These are phyloP conservation scores for Fagus sylvatica DNA, from an alignment of 306 rosid species.

Conservation along the genomic window DNA sequence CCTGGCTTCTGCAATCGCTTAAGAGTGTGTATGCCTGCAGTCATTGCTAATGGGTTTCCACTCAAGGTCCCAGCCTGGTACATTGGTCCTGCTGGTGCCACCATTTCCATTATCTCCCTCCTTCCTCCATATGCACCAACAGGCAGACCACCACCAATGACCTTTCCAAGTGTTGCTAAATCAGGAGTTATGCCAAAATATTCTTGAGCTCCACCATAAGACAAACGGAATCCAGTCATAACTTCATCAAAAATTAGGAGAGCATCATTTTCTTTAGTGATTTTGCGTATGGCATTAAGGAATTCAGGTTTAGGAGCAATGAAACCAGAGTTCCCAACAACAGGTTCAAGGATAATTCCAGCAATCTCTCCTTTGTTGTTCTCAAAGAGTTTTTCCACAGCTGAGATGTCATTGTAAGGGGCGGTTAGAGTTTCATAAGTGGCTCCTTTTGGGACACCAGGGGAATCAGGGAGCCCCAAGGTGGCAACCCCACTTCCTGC, in stretches of 20 bases:
- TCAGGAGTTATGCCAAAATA: slow-evolving; percentile 87
- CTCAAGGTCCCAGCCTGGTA: slow-evolving; percentile 97
- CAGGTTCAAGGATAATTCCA: slow-evolving; percentile 84
- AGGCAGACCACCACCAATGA: slow-evolving; percentile 94
- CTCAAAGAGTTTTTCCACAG: slow-evolving; percentile 73
- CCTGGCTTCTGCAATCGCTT: slow-evolving; percentile 79
- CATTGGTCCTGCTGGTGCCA: slow-evolving; percentile 98
- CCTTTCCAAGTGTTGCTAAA: slow-evolving; percentile 80
- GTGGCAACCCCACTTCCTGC: slow-evolving; percentile 99
- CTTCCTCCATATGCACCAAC: slow-evolving; percentile 97
- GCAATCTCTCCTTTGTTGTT: slow-evolving; percentile 70
- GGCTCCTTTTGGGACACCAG: slow-evolving; percentile 92
- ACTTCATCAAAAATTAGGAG: slow-evolving; percentile 93
- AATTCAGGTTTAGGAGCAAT: slow-evolving; percentile 68
- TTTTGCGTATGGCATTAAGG: slow-evolving; percentile 60
- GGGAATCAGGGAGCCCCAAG: slow-evolving; percentile 95
- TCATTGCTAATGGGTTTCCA: slow-evolving; percentile 95
- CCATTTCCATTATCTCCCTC: slow-evolving; percentile 91
- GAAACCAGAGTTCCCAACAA: slow-evolving; percentile 94
- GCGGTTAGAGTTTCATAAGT: slow-evolving; percentile 82
- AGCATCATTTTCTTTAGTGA: slow-evolving; percentile 63
- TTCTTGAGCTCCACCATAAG: slow-evolving; percentile 42
- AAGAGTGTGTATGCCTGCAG: slow-evolving; percentile 88
- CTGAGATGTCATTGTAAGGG: slow-evolving; percentile 66
- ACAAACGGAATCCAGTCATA: slow-evolving; percentile 35